These are phyloP conservation scores for Mucor racemosus DNA, from an alignment of 371 early-diverging fungal genomes.

Conservation along the genomic window DNA sequence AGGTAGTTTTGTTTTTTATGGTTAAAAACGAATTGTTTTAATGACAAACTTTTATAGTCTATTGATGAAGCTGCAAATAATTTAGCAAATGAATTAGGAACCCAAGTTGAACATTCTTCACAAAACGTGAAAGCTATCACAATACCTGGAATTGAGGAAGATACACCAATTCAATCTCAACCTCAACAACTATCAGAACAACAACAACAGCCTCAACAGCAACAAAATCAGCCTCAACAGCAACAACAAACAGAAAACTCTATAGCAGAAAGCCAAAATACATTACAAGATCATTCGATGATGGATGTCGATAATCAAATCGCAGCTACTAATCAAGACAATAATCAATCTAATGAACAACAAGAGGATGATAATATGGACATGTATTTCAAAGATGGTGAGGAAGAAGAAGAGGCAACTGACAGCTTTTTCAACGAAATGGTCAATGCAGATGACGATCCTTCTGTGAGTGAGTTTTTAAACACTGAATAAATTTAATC, in stretches of 20 bases:
- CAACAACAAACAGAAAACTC: background rate
- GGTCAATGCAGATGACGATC: constrained; percentile 52
- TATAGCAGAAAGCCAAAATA: background rate
- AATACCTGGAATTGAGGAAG: constrained; percentile 43
- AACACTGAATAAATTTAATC: constrained; percentile 15
- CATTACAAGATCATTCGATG: background rate
- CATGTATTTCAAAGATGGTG: constrained; percentile 30
- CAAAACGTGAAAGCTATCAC: constrained; percentile 22
- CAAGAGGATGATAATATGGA: constrained; percentile 24
- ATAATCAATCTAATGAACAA: constrained; percentile 4
- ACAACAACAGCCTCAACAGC: background rate
- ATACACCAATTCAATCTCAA: background rate
- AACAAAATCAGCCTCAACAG: constrained; percentile 3
- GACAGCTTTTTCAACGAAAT: constrained; percentile 55
- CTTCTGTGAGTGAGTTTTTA: constrained; percentile 46
- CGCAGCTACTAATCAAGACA: background rate
- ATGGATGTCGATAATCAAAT: constrained; percentile 2
- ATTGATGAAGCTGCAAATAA: constrained; percentile 22
- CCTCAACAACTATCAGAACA: background rate
- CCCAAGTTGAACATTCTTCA: constrained; percentile 32
- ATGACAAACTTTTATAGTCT: constrained; percentile 18
- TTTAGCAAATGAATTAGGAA: constrained; percentile 27
- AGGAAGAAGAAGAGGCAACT: constrained; percentile 24
- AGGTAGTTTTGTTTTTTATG: constrained; percentile 34
- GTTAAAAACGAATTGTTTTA: background rate